Conservation (phyloP, 108 stramenopile genomes). For the Cyclostephanos invisitatus region DNA sequence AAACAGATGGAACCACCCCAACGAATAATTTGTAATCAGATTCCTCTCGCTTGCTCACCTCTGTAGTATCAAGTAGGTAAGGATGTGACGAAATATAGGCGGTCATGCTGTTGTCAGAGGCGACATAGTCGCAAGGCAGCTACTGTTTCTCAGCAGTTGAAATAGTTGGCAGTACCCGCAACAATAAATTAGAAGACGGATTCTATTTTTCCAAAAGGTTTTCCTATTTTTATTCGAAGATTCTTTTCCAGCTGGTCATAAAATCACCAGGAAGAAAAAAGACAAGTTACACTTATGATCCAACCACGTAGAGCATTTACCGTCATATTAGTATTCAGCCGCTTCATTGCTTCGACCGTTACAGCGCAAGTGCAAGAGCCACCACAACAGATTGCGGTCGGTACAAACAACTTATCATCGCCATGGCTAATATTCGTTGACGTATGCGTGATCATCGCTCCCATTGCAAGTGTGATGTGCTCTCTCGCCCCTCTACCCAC, state of each 20-base stretch:
- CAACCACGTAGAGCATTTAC: not conserved
- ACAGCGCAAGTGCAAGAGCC: slow-evolving; percentile 21
- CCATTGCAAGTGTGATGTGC: slow-evolving; percentile 14
- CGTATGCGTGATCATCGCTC: slow-evolving; percentile 23
- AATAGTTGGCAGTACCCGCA: too few species aligned
- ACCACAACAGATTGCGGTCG: not conserved
- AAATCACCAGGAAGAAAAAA: too few species aligned
- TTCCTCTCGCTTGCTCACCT: not conserved
- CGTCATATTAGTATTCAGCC: not conserved
- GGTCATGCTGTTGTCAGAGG: too few species aligned
- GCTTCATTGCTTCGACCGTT: not conserved
- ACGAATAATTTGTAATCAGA: not conserved
- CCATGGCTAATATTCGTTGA: slow-evolving; percentile 22
- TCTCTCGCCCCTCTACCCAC: slow-evolving; percentile 63
- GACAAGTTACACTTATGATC: not conserved
- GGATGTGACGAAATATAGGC: not conserved
- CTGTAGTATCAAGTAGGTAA: not conserved
- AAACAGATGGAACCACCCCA: not conserved
- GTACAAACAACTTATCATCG: not conserved
- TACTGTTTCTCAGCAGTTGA: too few species aligned
- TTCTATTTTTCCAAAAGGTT: too few species aligned
- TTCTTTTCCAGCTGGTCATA: not conserved
- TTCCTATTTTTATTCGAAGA: too few species aligned
- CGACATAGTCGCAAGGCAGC: too few species aligned
- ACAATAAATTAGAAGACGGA: too few species aligned